Evolutionary conservation across 1,284 basidiomycete genomes (phyloP).

Genomic region (Phlebopus sp.): DNA sequence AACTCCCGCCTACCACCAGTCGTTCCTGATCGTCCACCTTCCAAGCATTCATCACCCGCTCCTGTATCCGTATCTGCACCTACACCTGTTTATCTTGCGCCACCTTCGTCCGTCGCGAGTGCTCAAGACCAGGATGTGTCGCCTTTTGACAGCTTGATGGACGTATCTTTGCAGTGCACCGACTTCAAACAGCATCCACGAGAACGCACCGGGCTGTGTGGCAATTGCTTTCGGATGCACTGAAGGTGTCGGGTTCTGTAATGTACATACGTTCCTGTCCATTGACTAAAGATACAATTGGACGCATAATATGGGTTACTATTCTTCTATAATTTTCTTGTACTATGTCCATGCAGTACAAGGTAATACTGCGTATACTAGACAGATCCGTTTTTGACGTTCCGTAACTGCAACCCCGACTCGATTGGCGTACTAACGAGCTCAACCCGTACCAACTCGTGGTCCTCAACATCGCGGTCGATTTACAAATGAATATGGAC

Average conservation of each 20-base stretch:
- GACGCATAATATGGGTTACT: no score
- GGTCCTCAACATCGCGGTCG: no score
- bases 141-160: constrained; percentile 33
- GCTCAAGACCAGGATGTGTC: constrained; percentile 15
- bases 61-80: constrained; percentile 11
- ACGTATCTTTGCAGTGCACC: constrained; percentile 20
- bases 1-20: constrained; percentile 15
- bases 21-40: constrained; percentile 21
- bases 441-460: no score
- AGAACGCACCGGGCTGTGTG: constrained; percentile 22
- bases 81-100: constrained; percentile 11
- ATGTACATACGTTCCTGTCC: no score
- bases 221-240: constrained; percentile 27
- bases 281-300: no score
- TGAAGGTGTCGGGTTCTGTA: neutral
- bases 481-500: no score
- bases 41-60: constrained; percentile 6
- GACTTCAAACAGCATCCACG: constrained; percentile 20
- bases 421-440: no score
- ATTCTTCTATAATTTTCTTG: no score
- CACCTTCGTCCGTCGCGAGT: constrained; percentile 2
- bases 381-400: no score
- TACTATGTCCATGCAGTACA: no score
- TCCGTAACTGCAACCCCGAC: no score
- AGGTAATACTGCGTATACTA: no score